These are phyloP conservation scores for Cryptosporidium baileyi DNA, from an alignment of 169 alveolate species.

Conservation along the genomic window DNA sequence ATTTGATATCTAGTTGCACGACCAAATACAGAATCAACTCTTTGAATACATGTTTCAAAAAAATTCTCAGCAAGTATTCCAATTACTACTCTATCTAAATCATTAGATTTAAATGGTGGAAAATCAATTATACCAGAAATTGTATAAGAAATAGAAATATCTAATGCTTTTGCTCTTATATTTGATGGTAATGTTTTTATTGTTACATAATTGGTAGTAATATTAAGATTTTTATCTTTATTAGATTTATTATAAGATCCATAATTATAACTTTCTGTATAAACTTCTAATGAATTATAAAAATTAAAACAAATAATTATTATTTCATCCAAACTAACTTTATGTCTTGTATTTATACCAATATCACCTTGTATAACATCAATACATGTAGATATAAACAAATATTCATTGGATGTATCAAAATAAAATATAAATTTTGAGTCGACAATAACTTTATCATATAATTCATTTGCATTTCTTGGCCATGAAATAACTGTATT, in stretches of 20 bases:
- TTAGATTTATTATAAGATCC: slow-evolving; percentile 10
- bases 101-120: slow-evolving; percentile 40
- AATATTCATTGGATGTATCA: slow-evolving; percentile 40
- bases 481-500: slow-evolving; percentile 36
- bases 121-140: slow-evolving; percentile 12
- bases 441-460: neutral
- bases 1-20: slow-evolving; percentile 15
- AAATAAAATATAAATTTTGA: neutral
- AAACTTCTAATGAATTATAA: slow-evolving; percentile 14
- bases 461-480: slow-evolving; percentile 23
- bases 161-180: slow-evolving; percentile 26
- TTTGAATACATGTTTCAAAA: slow-evolving; percentile 24
- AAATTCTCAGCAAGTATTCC: slow-evolving; percentile 16
- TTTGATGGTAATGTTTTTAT: slow-evolving; percentile 20
- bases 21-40: slow-evolving; percentile 46
- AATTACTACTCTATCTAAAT: slow-evolving; percentile 39
- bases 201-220: neutral
- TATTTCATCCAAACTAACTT: slow-evolving; percentile 43
- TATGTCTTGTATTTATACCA: slow-evolving; percentile 12
- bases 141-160: slow-evolving; percentile 5
- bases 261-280: slow-evolving; percentile 11
- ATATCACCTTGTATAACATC: slow-evolving; percentile 17
- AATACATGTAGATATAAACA: slow-evolving; percentile 46
- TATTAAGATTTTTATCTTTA: neutral
- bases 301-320: slow-evolving; percentile 37